Conservation (phyloP, 768 basidiomycete genomes). For the Pisolithus orientalis region DNA sequence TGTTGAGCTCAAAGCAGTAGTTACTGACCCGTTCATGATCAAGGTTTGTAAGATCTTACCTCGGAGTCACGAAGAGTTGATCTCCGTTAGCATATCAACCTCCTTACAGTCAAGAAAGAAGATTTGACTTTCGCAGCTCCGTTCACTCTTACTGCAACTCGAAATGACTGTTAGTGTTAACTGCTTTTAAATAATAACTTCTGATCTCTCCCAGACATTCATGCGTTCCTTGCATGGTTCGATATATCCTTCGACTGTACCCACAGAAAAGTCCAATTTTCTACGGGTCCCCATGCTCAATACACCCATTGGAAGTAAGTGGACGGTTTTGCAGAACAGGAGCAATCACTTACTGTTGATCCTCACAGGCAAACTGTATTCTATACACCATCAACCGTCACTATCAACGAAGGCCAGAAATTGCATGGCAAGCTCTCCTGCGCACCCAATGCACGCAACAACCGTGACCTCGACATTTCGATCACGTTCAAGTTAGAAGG, state of each 20-base stretch:
- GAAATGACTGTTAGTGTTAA: conserved; percentile 79
- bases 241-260: conserved; percentile 94
- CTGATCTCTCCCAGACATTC: conserved; percentile 55
- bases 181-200: conserved; percentile 2
- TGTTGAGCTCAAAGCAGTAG: conserved; percentile 94
- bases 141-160: conserved; percentile 74
- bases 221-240: conserved; percentile 99
- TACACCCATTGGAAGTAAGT: conserved; percentile 96
- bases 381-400: conserved; percentile 81
- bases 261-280: conserved; percentile 93
- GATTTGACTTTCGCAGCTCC: conserved; percentile 82
- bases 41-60: conserved; percentile 47
- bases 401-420: conserved; percentile 61
- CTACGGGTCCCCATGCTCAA: conserved; percentile 95
- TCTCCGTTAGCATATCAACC: conserved; percentile 69
- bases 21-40: conserved; percentile 85
- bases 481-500: conserved; percentile 58
- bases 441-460: conserved; percentile 87
- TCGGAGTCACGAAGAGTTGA: conserved; percentile 3
- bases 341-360: conserved; percentile 1
- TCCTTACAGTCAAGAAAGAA: conserved; percentile 90
- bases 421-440: conserved; percentile 72
- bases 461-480: conserved; percentile 89
- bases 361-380: conserved; percentile 85
- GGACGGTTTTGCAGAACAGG: not conserved